Evolutionary conservation across 2,329 filamentous ascomycete species (phyloP).

Genomic region (Pseudopyrenochaeta lycopersici): DNA sequence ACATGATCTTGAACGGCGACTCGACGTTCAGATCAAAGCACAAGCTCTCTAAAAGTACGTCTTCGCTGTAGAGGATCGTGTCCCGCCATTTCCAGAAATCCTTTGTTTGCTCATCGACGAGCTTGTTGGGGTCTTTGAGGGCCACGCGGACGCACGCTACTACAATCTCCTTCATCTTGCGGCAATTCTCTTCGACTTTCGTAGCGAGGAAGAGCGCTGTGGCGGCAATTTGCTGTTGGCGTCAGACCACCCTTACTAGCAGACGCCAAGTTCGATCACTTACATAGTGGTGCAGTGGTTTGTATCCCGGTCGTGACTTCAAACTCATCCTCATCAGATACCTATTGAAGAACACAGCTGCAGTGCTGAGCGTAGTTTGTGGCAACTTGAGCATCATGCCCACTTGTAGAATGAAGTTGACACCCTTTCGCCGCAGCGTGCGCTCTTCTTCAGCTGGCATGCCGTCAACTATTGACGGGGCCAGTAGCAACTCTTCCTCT

Average conservation of each 20-base stretch:
- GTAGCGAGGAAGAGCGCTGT: constrained; percentile 93
- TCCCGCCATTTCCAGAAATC: constrained; percentile 99
- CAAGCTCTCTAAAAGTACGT: constrained; percentile 87
- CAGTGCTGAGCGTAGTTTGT: constrained; percentile 90
- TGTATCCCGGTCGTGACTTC: constrained; percentile 71
- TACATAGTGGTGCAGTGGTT: constrained; percentile 84
- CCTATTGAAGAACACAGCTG: constrained; percentile 92
- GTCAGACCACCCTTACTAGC: constrained; percentile 12
- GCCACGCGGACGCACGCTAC: constrained; percentile 93
- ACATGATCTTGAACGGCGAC: constrained; percentile 85
- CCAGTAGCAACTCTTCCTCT: constrained; percentile 79
- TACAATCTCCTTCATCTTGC: constrained; percentile 94
- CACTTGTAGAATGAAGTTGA: constrained; percentile 96
- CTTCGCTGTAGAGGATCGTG: constrained; percentile 90
- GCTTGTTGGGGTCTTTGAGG: constrained; percentile 88
- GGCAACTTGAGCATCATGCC: constrained; percentile 92
- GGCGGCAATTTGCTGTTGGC: constrained; percentile 76
- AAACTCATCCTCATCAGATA: constrained; percentile 93
- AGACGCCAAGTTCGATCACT: constrained; percentile 17
- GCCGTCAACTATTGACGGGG: constrained; percentile 86
- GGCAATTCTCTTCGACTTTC: constrained; percentile 96
- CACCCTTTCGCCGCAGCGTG: constrained; percentile 83
- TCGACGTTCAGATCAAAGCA: constrained; percentile 95
- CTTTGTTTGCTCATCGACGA: constrained; percentile 96
- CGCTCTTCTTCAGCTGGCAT: constrained; percentile 80